Base-by-base conservation (phyloP, 73 alveolate genomes). In the Paramecium bursaria region DNA sequence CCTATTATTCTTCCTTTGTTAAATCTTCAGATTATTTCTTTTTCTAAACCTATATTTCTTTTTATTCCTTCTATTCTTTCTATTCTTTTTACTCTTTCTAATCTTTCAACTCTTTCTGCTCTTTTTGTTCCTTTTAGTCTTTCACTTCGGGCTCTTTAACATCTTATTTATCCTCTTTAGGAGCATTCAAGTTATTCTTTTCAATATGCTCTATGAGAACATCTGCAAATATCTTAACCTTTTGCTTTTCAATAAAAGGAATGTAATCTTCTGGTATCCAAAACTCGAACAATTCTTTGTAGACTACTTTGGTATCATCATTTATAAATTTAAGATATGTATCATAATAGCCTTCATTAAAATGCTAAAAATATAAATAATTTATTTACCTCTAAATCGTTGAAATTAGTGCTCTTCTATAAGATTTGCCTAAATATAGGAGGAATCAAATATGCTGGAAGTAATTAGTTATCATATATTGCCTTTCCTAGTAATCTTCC, bases 311-410 rank as follows among this genome's bases (percentile, higher is more conserved):
- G 2, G 82, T 67, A 0, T 67, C 82, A 21, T 67, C 82, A 67
- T 67, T 67, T 27, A 67, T 31, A n/a, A 67, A 35, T 42, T 67
- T 67, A 3, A 67, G 49, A 19, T 39, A 67, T 3, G 82, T 67
- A 10, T 67, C 82, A 67, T 67, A 67, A 67, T 67, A 67, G 19
- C 82, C 82, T 14, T 67, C 82, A 67, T 67, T 67, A 67, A 25
- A 67, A 67, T 67, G 82, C 49, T 39, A 39, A 39, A 7, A 39
- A 7, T 7, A 39, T 7, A 7, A 39, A 39, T 7, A 39, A 39
- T 7, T n/a, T n/a, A 39, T 39, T 7, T 39, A 39, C 49, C 22
- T 67, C 82, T 15, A 67, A 47, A 67, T 67, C 82, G 44, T 67
- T 57, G 21, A 67, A 67, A 25, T 25, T 67, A 6, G 82, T 42